Percentiles rank a stretch among this genome's conserved stretches.
These are phyloP conservation scores for Lepidopterella palustris DNA, from an alignment of 495 filamentous ascomycete species.

Conservation along the genomic window DNA sequence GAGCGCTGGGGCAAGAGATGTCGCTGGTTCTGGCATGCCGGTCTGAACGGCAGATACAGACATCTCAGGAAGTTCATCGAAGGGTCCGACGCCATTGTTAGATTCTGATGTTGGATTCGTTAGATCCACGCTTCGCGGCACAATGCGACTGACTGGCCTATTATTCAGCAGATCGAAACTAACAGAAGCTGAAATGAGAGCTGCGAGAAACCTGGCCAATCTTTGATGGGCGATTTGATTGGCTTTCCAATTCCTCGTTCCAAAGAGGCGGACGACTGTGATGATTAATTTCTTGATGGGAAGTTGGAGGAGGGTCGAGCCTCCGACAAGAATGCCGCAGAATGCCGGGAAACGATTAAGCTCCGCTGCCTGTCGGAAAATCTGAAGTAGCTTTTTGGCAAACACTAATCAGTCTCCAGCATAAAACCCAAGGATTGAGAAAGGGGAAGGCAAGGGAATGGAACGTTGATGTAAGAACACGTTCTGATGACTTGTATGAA, in stretches of 20 bases:
- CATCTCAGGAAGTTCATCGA: conserved; percentile 20
- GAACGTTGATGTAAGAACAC: background rate
- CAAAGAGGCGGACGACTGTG: background rate
- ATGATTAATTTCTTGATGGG: conserved; percentile 32
- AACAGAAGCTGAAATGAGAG: conserved; percentile 24
- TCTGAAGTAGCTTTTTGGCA: conserved; percentile 17
- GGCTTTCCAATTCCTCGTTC: background rate
- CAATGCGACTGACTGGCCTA: background rate
- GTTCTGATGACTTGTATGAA: background rate
- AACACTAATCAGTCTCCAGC: conserved; percentile 6
- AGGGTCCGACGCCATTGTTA: background rate
- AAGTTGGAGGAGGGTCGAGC: conserved; percentile 62
- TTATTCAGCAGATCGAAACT: conserved; percentile 30
- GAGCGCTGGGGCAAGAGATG: conserved; percentile 11
- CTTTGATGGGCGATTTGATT: background rate
- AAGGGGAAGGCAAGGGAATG: background rate
- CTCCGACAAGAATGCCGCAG: conserved; percentile 69
- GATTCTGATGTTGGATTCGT: background rate
- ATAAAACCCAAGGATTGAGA: background rate
- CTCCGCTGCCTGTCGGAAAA: conserved; percentile 37
- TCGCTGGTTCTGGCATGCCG: background rate
- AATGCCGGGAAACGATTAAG: conserved; percentile 67
- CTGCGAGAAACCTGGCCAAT: conserved; percentile 25
- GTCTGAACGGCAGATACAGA: background rate
- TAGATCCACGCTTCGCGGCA: background rate